These are phyloP conservation scores for Pythium oligandrum DNA, from an alignment of 352 stramenopile genomes.

Conservation along the genomic window DNA sequence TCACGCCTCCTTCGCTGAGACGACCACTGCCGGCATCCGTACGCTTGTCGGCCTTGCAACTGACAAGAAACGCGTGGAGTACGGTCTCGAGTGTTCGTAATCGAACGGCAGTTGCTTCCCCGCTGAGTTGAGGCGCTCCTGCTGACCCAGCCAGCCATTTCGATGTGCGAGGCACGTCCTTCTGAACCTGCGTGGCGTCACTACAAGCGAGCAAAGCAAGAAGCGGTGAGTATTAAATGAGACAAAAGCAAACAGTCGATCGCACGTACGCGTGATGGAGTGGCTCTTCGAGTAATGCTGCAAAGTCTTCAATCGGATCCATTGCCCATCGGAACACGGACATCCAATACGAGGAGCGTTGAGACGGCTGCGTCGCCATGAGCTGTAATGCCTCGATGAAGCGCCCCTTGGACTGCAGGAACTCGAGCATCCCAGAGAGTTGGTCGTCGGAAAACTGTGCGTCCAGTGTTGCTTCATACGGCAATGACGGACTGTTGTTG, in stretches of 20 bases:
- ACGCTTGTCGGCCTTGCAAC: constrained; percentile 42
- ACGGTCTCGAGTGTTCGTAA: constrained; percentile 40
- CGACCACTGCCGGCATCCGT: constrained; percentile 12
- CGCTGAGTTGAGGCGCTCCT: constrained; percentile 46
- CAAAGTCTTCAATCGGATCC: constrained; percentile 13
- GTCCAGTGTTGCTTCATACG: constrained; percentile 7
- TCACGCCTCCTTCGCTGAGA: constrained; percentile 3
- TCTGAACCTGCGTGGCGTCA: constrained; percentile 67
- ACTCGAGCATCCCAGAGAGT: constrained; percentile 48
- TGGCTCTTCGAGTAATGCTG: constrained; percentile 18
- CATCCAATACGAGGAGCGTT: constrained; percentile 55
- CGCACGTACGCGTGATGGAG: constrained; percentile 51
- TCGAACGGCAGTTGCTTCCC: constrained; percentile 21
- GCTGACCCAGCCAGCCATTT: constrained; percentile 63
- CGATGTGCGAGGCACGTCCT: constrained; percentile 76
- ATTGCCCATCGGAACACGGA: constrained; percentile 66
- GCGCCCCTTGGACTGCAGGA: constrained; percentile 51
- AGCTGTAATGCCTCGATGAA: constrained; percentile 78
- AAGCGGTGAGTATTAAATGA: too few relatives aligned
- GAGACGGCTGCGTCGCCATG: constrained; percentile 45
- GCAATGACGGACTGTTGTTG: not conserved
- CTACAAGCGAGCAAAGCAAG: constrained; percentile 16
- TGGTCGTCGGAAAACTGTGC: constrained; percentile 33
- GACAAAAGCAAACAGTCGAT: not conserved
- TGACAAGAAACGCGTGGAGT: constrained; percentile 65